A percentile compares a stretch with the other conserved stretches of the same genome.
These are phyloP conservation scores for Tritrichomonas musculus DNA, from an alignment of 208 protist species.

Conservation along the genomic window DNA sequence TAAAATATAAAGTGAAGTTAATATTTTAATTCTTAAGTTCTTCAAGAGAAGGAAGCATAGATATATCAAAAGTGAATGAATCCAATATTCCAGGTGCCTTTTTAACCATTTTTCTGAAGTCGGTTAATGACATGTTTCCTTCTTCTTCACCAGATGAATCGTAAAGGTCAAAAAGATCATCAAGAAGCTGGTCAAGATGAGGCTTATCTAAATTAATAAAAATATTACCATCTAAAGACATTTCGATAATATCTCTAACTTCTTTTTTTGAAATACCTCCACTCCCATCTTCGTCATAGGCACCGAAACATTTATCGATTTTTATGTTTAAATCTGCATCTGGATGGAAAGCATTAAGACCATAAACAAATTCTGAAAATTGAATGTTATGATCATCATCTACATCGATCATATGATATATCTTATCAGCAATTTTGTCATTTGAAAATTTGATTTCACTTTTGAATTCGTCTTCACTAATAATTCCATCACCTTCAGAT, in stretches of 20 bases:
- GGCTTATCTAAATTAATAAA: background rate
- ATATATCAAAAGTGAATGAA: background rate
- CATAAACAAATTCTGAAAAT: background rate
- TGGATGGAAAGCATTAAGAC: background rate
- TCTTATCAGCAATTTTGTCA: background rate
- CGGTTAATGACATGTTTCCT: background rate
- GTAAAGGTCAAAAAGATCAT: background rate
- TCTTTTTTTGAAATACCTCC: background rate
- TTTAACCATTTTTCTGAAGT: background rate
- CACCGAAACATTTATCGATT: background rate
- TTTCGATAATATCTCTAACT: background rate
- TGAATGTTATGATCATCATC: background rate
- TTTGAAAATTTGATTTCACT: too few relatives aligned
- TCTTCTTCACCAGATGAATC: too few relatives aligned
- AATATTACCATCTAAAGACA: background rate
- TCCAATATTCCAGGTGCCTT: background rate
- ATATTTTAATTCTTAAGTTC: too few relatives aligned
- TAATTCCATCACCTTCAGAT: too few relatives aligned
- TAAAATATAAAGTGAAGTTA: too few relatives aligned
- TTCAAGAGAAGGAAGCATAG: too few relatives aligned
- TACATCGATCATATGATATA: background rate
- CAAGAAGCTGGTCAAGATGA: background rate
- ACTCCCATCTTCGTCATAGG: background rate
- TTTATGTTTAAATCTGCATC: background rate
- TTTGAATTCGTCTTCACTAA: too few relatives aligned